Conservation (phyloP, 306 rosid genomes). For the Rubus parviflorus region DNA sequence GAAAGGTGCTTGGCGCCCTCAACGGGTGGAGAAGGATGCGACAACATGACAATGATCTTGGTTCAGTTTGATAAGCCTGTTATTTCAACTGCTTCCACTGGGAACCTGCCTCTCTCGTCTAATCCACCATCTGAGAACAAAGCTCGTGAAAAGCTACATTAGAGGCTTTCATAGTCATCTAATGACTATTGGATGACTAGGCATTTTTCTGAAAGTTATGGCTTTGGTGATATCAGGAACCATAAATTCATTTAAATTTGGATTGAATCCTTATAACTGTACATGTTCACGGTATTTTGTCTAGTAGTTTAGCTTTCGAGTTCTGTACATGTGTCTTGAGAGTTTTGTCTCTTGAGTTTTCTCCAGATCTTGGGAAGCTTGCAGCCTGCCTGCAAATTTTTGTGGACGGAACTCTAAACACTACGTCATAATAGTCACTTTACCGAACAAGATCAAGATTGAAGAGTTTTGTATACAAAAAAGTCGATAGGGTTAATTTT, state of each 20-base stretch:
- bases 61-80: constrained; percentile 70
- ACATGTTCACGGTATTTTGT: constrained; percentile 16
- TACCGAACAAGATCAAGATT: not conserved
- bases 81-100: constrained; percentile 32
- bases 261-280: constrained; percentile 5
- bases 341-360: constrained; percentile 14
- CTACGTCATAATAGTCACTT: not conserved
- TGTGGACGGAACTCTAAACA: not conserved
- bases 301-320: constrained; percentile 2
- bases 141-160: constrained; percentile 21
- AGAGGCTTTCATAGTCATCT: constrained; percentile 10
- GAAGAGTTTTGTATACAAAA: not conserved
- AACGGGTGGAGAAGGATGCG: constrained; percentile 91
- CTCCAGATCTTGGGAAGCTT: constrained; percentile 18
- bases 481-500: not conserved
- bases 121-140: constrained; percentile 28
- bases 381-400: not conserved
- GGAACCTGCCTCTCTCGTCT: constrained; percentile 44
- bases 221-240: not conserved
- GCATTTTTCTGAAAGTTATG: constrained; percentile 7
- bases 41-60: constrained; percentile 98
- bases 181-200: not conserved
- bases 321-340: constrained; percentile 27
- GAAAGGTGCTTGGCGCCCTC: constrained; percentile 94
- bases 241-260: not conserved